phyloP scores from a whole-genome alignment of 2,329 filamentous ascomycete species.

The Exophiala mesophila region DNA sequence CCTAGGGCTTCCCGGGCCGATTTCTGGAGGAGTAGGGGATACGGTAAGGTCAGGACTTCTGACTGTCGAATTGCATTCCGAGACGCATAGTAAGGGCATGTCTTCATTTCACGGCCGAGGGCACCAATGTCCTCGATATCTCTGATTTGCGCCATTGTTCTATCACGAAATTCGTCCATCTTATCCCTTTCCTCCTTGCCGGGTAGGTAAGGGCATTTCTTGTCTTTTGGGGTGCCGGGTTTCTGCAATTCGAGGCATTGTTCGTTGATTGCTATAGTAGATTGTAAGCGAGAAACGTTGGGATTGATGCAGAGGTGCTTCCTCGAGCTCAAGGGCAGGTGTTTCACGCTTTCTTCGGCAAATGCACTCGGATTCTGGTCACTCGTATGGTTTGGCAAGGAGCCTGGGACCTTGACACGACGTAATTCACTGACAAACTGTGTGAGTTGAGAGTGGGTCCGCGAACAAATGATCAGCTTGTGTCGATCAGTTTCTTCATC shows the following conservation, averaged over 20 bases:
- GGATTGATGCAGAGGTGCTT: conserved; percentile 89
- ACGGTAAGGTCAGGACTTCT: conserved; percentile 86
- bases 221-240: conserved; percentile 54
- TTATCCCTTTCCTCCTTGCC: conserved; percentile 68
- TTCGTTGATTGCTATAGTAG: conserved; percentile 82
- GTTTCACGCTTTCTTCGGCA: conserved; percentile 53
- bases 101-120: conserved; percentile 69
- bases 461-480: conserved; percentile 88
- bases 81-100: conserved; percentile 97
- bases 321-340: conserved; percentile 76
- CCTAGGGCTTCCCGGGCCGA: conserved; percentile 81
- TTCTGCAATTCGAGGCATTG: conserved; percentile 87
- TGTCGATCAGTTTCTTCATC: conserved; percentile 59
- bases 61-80: conserved; percentile 73
- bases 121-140: conserved; percentile 88
- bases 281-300: conserved; percentile 65
- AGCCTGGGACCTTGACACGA: conserved; percentile 71
- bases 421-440: conserved; percentile 82
- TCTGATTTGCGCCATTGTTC: conserved; percentile 73
- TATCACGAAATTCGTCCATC: conserved; percentile 77
- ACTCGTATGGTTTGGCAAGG: conserved; percentile 62
- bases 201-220: conserved; percentile 71
- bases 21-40: conserved; percentile 81
- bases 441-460: conserved; percentile 85
- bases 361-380: conserved; percentile 19